A percentile compares a stretch with the other conserved stretches of the same genome.
These are phyloP conservation scores for Daldinia concentrica DNA, from an alignment of 495 filamentous ascomycete species.

Conservation along the genomic window DNA sequence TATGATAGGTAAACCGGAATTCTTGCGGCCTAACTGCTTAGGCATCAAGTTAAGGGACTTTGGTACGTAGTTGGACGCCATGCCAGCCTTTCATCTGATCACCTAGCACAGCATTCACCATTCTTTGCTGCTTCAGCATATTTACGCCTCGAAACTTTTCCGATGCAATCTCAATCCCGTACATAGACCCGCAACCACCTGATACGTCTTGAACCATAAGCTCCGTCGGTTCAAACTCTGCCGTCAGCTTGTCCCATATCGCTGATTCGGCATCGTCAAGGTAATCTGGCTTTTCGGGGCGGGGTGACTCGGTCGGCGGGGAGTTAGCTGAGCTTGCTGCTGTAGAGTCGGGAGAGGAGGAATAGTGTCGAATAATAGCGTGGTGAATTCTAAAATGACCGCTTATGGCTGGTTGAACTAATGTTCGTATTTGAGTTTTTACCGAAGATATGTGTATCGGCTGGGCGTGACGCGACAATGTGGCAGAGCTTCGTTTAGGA, in stretches of 20 bases:
- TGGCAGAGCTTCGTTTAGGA: constrained; percentile 24
- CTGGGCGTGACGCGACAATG: constrained; percentile 20
- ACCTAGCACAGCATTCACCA: constrained; percentile 73
- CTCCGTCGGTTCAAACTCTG: constrained; percentile 56
- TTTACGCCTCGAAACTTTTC: constrained; percentile 69
- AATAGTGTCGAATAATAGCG: constrained; percentile 14
- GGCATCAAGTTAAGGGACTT: constrained; percentile 43
- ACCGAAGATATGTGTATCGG: constrained; percentile 10
- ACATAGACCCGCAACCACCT: constrained; percentile 84
- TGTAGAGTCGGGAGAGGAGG: constrained; percentile 22
- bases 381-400: not conserved
- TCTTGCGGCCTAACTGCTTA: not conserved
- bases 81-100: constrained; percentile 80
- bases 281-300: constrained; percentile 52
- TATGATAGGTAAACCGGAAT: not conserved
- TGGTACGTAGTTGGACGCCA: constrained; percentile 76
- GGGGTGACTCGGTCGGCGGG: constrained; percentile 10
- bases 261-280: constrained; percentile 55
- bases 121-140: constrained; percentile 75
- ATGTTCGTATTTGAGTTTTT: constrained; percentile 8
- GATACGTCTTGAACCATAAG: constrained; percentile 76
- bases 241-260: constrained; percentile 56
- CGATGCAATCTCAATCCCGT: constrained; percentile 74
- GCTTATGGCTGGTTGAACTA: not conserved
- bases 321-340: constrained; percentile 9